Evolutionary conservation across 1,139 yeast genomes (phyloP).

Genomic region (Blastobotrys buckinghamii): DNA sequence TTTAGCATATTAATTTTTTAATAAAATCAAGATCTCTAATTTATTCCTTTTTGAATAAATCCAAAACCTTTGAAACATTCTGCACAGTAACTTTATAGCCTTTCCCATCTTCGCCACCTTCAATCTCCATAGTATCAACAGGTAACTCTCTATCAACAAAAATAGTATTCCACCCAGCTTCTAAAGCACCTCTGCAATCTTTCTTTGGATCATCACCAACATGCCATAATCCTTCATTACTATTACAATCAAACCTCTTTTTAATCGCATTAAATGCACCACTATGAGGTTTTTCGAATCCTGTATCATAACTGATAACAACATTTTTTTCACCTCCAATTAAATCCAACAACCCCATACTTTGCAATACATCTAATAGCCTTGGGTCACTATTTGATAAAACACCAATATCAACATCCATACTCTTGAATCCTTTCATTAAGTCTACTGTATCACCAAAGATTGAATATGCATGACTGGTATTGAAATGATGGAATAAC

Average conservation of each 20-base stretch:
- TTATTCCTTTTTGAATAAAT: not conserved
- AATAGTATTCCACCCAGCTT: slow-evolving; percentile 26
- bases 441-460: slow-evolving; percentile 21
- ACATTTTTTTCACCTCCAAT: slow-evolving; percentile 6
- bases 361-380: slow-evolving; percentile 18
- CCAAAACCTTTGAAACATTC: not conserved
- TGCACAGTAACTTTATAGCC: not conserved
- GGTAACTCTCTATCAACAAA: slow-evolving; percentile 20
- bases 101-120: not conserved
- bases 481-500: slow-evolving; percentile 22
- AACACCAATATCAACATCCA: slow-evolving; percentile 20
- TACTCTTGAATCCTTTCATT: slow-evolving; percentile 12
- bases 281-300: slow-evolving; percentile 24
- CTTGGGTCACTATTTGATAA: slow-evolving; percentile 28
- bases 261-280: slow-evolving; percentile 19
- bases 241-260: not conserved
- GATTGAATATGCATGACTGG: slow-evolving; percentile 20
- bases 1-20: too few relatives aligned
- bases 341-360: slow-evolving; percentile 15
- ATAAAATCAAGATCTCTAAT: too few relatives aligned
- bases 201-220: slow-evolving; percentile 27
- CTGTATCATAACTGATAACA: slow-evolving; percentile 24
- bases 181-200: slow-evolving; percentile 23
- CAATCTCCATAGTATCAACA: not conserved
- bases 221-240: slow-evolving; percentile 20